Evolutionary conservation across 495 filamentous ascomycete species (phyloP).

Genomic region (Saxophila tyrrhenica): DNA sequence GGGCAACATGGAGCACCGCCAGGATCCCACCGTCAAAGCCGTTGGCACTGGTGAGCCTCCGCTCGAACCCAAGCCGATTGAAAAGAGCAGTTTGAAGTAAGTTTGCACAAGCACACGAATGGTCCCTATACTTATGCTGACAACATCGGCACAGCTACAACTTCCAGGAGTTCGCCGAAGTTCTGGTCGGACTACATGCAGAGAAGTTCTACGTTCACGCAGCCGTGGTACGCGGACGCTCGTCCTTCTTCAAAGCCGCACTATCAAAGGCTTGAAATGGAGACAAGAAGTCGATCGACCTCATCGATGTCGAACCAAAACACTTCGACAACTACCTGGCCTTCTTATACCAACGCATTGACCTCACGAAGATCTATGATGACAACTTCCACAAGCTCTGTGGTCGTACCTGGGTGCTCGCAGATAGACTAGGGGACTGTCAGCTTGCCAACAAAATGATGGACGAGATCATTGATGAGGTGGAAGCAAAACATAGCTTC

Average conservation of each 20-base stretch:
- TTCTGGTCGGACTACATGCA: not conserved
- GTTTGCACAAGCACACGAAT: no score
- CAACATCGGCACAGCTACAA: not conserved
- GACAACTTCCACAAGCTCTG: no score
- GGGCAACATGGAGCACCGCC: no score
- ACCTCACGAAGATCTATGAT: no score
- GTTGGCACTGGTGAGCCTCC: no score
- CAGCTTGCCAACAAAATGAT: not conserved
- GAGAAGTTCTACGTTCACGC: not conserved
- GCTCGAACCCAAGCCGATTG: no score
- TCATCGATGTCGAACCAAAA: not conserved
- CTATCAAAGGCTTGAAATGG: not conserved
- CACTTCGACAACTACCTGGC: not conserved
- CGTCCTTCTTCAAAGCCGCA: not conserved
- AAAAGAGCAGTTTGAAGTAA: not conserved
- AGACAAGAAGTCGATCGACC: not conserved
- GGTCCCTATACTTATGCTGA: no score
- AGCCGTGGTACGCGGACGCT: not conserved
- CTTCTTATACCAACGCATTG: no score
- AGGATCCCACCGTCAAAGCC: no score
- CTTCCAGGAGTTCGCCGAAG: not conserved
- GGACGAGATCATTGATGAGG: not conserved
- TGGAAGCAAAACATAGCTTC: no score
- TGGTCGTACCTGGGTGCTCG: not conserved
- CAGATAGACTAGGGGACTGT: not conserved